phyloP scores from a whole-genome alignment of 208 protist genomes.

The Naegleria lovaniensis region DNA sequence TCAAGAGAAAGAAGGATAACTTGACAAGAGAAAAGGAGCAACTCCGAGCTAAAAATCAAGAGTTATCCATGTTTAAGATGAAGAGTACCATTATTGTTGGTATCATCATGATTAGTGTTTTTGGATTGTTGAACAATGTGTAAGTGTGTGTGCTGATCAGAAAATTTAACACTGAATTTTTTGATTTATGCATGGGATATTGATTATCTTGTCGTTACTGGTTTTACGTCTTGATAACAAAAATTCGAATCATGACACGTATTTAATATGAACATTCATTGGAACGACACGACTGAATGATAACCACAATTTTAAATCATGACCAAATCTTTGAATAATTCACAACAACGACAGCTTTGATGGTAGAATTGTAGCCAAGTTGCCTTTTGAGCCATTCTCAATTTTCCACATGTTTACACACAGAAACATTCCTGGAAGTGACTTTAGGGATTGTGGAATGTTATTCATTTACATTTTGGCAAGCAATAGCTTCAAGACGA shows the following conservation, averaged over 20 bases:
- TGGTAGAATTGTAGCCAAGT: constrained; percentile 16
- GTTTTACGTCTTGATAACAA: too few species aligned
- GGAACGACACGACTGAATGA: too few species aligned
- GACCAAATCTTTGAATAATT: too few species aligned
- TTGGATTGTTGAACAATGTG: background rate
- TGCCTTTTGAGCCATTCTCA: constrained; percentile 20
- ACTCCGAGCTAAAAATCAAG: background rate
- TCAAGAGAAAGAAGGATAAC: background rate
- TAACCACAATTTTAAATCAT: too few species aligned
- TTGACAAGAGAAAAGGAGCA: background rate
- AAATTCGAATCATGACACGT: too few species aligned
- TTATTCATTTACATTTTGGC: constrained; percentile 22
- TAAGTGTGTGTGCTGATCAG: background rate
- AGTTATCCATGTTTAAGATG: constrained; percentile 1
- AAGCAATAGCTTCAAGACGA: background rate
- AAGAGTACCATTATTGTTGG: constrained; percentile 12
- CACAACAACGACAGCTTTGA: background rate
- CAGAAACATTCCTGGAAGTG: background rate
- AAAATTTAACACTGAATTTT: too few species aligned
- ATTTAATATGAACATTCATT: too few species aligned
- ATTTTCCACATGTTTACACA: background rate
- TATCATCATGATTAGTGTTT: constrained; percentile 17
- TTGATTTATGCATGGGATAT: too few species aligned
- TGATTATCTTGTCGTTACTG: too few species aligned
- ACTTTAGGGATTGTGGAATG: constrained; percentile 12